Evolutionary conservation across 1,284 basidiomycete genomes (phyloP), one percentile per base, ranked within the genome.

Genomic region (Apiotrichum mycotoxinovorans): DNA sequence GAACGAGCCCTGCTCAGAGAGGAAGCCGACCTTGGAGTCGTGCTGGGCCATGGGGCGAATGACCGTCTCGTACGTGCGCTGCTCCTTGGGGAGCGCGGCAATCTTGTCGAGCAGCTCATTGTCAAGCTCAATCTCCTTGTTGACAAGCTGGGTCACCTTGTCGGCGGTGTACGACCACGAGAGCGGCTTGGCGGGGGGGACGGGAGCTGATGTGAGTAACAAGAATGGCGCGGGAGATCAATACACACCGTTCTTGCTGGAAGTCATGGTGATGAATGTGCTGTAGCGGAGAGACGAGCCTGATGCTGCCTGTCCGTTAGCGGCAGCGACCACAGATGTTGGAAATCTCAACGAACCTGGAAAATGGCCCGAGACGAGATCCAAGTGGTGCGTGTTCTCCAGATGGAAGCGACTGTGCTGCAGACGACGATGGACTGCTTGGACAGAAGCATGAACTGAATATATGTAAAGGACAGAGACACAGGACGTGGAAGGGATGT

Each of bases 51-150:
- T 43, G 44, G 50, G 57, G 35, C 61, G 61, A 10, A 54, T 49
- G 4, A 56, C 57, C 5, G n/a, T 27, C 46, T 62, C 61, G 25
- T 57, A 62, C 1, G 61, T 62, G 23, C 61, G 61, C 57, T 62
- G 43, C 20, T 49, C 57, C 61, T 56, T 48, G 25, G 61, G 57
- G 4, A 62, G 48, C 0, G 57, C 57, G 20, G 55, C 57, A 37
- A 59, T 40, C 22, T 52, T 34, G 52, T 58, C 54, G 33, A 58
- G 54, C 1, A 54, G 47, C 41, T 34, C 44, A 34, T 56, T 42
- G 26, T 45, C 51, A 27, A 25, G 26, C 8, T 33, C 22, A 44
- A 58, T 57, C 44, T 51, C 51, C 33, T 54, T 18, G 40, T 62
- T 52, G 34, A 54, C 50, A 10, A 27, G n/a, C 41, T 51, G 30